Evolutionary conservation across 23 red algal genomes (phyloP).

Genomic region (Gracilariopsis chorda): DNA sequence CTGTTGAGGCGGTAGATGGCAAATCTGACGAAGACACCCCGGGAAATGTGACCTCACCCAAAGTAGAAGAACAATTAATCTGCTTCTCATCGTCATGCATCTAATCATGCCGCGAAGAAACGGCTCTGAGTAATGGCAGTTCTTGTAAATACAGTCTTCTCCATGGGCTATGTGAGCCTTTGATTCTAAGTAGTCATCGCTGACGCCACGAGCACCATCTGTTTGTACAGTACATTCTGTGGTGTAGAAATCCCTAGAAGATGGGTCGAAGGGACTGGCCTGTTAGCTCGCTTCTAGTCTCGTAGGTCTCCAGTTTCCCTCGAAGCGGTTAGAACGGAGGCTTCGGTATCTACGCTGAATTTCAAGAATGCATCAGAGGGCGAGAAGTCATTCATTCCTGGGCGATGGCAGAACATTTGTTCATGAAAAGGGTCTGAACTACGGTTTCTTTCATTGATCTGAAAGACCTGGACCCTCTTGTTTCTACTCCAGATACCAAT

Average conservation of each 20-base stretch:
- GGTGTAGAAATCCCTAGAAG: neutral
- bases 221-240: too few relatives aligned
- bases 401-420: neutral
- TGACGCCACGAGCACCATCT: neutral
- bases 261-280: neutral
- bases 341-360: neutral
- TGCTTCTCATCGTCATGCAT: too few relatives aligned
- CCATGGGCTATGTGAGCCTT: too few relatives aligned
- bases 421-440: neutral
- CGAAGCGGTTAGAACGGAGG: neutral
- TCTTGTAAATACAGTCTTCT: too few relatives aligned
- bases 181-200: neutral
- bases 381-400: constrained; percentile 13
- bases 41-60: too few relatives aligned
- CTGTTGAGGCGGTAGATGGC: too few relatives aligned
- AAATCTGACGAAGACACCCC: too few relatives aligned
- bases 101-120: too few relatives aligned
- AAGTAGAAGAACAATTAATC: too few relatives aligned
- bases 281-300: neutral
- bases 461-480: neutral
- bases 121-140: too few relatives aligned
- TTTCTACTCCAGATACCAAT: neutral
- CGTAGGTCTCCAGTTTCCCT: neutral
- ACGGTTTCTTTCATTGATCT: neutral
- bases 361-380: neutral